Conservation (phyloP, 805 yeast species). For the Saturnispora quitensis region DNA sequence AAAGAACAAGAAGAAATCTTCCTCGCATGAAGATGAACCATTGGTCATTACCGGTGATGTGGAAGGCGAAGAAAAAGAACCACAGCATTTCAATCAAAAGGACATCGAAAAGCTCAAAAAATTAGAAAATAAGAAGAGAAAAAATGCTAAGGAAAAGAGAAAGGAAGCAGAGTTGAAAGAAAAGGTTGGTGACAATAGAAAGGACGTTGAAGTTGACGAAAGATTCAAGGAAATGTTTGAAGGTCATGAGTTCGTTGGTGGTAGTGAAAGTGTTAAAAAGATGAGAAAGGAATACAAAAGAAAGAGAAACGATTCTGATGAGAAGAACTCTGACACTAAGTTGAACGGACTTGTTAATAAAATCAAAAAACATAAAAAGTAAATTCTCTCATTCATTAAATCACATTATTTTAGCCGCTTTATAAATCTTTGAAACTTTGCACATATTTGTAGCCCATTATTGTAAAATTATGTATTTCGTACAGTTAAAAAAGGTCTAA, state of each 20-base stretch:
- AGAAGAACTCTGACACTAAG: constrained; percentile 8
- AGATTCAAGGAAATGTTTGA: constrained; percentile 81
- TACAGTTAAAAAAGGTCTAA: neutral
- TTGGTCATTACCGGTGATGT: constrained; percentile 57
- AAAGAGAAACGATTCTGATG: constrained; percentile 14
- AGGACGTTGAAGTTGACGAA: constrained; percentile 52
- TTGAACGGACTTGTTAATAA: constrained; percentile 37
- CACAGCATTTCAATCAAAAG: constrained; percentile 67
- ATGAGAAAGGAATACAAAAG: constrained; percentile 62
- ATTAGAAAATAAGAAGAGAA: constrained; percentile 44
- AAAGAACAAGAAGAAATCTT: constrained; percentile 22
- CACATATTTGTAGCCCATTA: neutral
- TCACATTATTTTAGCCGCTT: neutral
- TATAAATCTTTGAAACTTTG: neutral
- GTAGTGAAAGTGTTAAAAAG: constrained; percentile 81
- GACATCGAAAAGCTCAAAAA: constrained; percentile 63
- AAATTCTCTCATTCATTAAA: neutral
- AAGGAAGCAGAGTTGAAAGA: constrained; percentile 44
- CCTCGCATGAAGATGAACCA: constrained; percentile 39
- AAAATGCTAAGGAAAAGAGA: constrained; percentile 36
- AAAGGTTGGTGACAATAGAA: constrained; percentile 27
- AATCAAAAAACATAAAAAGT: constrained; percentile 31
- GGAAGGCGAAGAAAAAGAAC: constrained; percentile 49
- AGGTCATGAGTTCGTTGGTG: constrained; percentile 86
- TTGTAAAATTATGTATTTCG: neutral